phyloP scores from a whole-genome alignment of 2,329 filamentous ascomycete genomes.

The Neoascochyta sp. region DNA sequence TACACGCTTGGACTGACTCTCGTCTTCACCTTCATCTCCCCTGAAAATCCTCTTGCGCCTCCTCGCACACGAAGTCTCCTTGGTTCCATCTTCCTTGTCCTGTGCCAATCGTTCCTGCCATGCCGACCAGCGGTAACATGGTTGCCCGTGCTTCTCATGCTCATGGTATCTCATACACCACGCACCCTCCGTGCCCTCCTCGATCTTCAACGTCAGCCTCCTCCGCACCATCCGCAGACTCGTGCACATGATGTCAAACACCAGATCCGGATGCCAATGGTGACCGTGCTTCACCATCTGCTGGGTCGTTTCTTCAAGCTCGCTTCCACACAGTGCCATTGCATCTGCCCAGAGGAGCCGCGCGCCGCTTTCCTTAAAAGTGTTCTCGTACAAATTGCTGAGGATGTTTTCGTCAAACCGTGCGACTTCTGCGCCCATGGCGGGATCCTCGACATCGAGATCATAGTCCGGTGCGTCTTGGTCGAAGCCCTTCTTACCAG shows the following conservation, averaged over 20 bases:
- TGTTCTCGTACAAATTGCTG: conserved; percentile 21
- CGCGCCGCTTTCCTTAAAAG: conserved; percentile 15
- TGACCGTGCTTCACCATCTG: not conserved
- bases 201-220: conserved; percentile 30
- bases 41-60: conserved; percentile 1
- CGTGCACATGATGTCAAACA: conserved; percentile 26
- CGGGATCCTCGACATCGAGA: conserved; percentile 11
- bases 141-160: conserved; percentile 15
- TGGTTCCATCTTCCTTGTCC: not conserved
- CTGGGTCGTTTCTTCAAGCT: conserved; percentile 9
- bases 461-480: conserved; percentile 6
- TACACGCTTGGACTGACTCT: conserved; percentile 1
- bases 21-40: not conserved
- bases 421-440: conserved; percentile 9
- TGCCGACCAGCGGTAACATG: conserved; percentile 21
- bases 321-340: conserved; percentile 22
- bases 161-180: conserved; percentile 36
- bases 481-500: conserved; percentile 6
- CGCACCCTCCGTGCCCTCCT: conserved; percentile 21
- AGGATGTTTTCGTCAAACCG: conserved; percentile 12
- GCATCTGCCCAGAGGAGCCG: conserved; percentile 34
- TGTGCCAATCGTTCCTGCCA: not conserved
- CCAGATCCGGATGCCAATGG: conserved; percentile 9
- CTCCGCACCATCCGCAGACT: conserved; percentile 18
- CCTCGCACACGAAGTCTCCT: not conserved